Evolutionary conservation across 75 land plant species (phyloP).

Genomic region (Isoetes taiwanensis): DNA sequence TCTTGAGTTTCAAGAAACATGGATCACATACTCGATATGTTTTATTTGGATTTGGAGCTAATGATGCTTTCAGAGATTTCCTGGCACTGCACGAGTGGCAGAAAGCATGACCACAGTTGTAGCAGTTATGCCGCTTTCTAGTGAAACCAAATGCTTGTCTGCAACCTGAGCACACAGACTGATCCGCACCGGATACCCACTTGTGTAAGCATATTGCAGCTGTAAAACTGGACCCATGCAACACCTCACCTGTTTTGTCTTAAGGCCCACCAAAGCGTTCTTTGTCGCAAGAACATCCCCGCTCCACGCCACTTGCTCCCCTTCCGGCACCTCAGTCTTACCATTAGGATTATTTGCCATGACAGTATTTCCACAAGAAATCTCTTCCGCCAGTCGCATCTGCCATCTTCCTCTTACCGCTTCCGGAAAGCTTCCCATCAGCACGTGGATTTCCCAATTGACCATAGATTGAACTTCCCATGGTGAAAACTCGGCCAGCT

Average conservation of each 20-base stretch:
- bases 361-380: conserved; percentile 72
- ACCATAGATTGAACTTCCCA: conserved; percentile 76
- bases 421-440: conserved; percentile 51
- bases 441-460: conserved; percentile 63
- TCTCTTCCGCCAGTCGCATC: conserved; percentile 67
- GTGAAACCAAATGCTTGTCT: conserved; percentile 68
- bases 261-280: conserved; percentile 61
- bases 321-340: conserved; percentile 92
- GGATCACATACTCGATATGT: conserved; percentile 82
- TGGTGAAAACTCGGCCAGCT: conserved; percentile 66
- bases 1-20: conserved; percentile 49
- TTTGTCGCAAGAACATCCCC: conserved; percentile 66
- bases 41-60: conserved; percentile 68
- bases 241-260: conserved; percentile 87
- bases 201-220: conserved; percentile 89
- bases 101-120: conserved; percentile 89
- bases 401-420: conserved; percentile 47
- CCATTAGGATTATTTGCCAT: conserved; percentile 74
- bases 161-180: conserved; percentile 73
- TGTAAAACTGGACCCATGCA: conserved; percentile 63
- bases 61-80: conserved; percentile 58
- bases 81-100: conserved; percentile 74
- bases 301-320: conserved; percentile 76
- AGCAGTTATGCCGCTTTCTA: conserved; percentile 81
- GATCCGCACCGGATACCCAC: conserved; percentile 78